phyloP scores from a whole-genome alignment of 164 flowering plant genomes.

The Magnolia sinica region DNA sequence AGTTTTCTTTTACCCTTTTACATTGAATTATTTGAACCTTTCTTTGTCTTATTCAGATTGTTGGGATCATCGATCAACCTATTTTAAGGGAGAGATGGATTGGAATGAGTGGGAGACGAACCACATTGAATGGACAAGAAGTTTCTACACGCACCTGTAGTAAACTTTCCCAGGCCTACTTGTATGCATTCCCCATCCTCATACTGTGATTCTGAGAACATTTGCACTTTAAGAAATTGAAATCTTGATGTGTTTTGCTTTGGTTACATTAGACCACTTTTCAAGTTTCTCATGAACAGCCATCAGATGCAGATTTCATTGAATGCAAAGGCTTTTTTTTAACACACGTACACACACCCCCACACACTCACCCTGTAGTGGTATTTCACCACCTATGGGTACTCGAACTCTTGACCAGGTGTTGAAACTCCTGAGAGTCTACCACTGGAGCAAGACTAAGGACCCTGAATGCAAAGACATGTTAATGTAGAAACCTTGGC shows the following conservation, averaged over 20 bases:
- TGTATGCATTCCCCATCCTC: constrained; percentile 45
- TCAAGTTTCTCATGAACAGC: neutral
- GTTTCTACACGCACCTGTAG: constrained; percentile 73
- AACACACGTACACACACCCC: neutral
- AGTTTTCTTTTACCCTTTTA: too few relatives aligned
- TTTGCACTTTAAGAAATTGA: neutral
- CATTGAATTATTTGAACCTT: neutral
- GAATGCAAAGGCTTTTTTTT: neutral
- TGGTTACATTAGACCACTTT: neutral
- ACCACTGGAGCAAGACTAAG: neutral
- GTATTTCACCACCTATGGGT: too few relatives aligned
- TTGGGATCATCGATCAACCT: constrained; percentile 96
- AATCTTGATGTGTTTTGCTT: neutral
- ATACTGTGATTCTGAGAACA: neutral
- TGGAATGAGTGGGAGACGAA: constrained; percentile 73
- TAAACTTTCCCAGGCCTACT: constrained; percentile 72
- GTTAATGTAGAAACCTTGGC: neutral
- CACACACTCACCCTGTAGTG: too few relatives aligned
- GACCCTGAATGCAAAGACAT: neutral
- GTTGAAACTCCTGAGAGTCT: too few relatives aligned
- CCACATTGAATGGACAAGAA: constrained; percentile 78
- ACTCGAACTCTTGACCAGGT: too few relatives aligned
- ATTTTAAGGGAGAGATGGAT: constrained; percentile 90
- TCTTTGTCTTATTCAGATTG: constrained; percentile 46
- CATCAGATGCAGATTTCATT: too few relatives aligned